Percentiles rank a stretch among this genome's conserved stretches.
Conservation (phyloP, 2,329 filamentous ascomycete species). For the Arthrobotrys musiformis region DNA sequence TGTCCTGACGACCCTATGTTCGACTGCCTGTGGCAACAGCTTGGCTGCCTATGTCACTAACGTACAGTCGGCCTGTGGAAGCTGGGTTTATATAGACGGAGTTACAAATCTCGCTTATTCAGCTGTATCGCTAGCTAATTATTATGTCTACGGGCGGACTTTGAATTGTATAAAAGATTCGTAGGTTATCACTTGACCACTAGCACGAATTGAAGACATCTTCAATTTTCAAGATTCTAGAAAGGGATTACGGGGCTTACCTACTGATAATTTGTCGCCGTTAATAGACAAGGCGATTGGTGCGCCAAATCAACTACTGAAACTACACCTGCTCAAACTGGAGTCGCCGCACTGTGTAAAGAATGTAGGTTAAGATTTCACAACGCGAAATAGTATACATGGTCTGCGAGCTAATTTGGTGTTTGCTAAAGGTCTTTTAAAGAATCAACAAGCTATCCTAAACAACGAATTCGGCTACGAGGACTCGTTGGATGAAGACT, state of each 20-base stretch:
- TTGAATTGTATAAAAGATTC: conserved; percentile 43
- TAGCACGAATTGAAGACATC: background rate
- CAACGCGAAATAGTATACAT: background rate
- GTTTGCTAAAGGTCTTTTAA: conserved; percentile 22
- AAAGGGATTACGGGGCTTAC: background rate
- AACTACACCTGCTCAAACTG: conserved; percentile 32
- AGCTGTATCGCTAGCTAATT: conserved; percentile 43
- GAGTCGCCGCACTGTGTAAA: conserved; percentile 25
- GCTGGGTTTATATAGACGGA: conserved; percentile 37
- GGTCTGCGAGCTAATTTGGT: conserved; percentile 12
- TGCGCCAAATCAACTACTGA: conserved; percentile 39
- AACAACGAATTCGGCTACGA: conserved; percentile 39
- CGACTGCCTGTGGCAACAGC: conserved; percentile 33
- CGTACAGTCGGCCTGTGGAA: conserved; percentile 32
- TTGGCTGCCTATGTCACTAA: conserved; percentile 35
- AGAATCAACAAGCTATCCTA: conserved; percentile 36
- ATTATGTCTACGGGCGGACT: conserved; percentile 40
- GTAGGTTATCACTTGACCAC: conserved; percentile 14
- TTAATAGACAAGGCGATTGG: conserved; percentile 31
- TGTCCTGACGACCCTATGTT: conserved; percentile 29
- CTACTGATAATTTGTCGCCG: conserved; percentile 14
- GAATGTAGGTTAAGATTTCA: conserved; percentile 28
- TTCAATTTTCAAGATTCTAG: background rate
- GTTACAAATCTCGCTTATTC: conserved; percentile 39
- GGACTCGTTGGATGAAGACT: conserved; percentile 33